These are phyloP conservation scores for Exophiala mesophila DNA, from an alignment of 2,329 filamentous ascomycete species.

Conservation along the genomic window DNA sequence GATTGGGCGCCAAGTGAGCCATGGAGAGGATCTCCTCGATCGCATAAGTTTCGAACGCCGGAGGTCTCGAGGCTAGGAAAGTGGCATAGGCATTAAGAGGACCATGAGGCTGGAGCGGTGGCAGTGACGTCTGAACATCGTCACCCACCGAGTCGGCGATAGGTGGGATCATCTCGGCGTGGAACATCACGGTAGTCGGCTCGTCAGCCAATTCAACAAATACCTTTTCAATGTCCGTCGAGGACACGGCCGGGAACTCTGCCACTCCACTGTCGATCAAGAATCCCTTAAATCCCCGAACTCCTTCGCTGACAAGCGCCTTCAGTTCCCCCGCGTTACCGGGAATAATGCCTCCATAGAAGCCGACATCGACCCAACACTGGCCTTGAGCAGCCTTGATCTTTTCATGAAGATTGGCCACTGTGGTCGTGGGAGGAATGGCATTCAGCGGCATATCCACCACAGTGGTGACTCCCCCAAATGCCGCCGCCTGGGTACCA, in stretches of 20 bases:
- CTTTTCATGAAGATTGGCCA: slow-evolving; percentile 77
- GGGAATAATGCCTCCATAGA: slow-evolving; percentile 91
- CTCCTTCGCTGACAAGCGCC: slow-evolving; percentile 75
- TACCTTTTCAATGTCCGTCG: slow-evolving; percentile 70
- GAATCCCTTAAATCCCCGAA: slow-evolving; percentile 96
- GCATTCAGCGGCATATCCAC: slow-evolving; percentile 98
- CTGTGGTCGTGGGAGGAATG: slow-evolving; percentile 90
- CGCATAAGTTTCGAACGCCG: slow-evolving; percentile 85
- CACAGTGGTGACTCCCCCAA: slow-evolving; percentile 93
- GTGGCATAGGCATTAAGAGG: slow-evolving; percentile 76
- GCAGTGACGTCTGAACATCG: slow-evolving; percentile 63
- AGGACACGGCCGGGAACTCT: slow-evolving; percentile 88
- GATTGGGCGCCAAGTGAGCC: slow-evolving; percentile 70
- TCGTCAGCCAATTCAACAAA: slow-evolving; percentile 75
- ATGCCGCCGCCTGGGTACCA: slow-evolving; percentile 86
- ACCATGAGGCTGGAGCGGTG: slow-evolving; percentile 66
- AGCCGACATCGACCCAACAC: slow-evolving; percentile 97
- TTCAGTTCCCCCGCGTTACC: slow-evolving; percentile 78
- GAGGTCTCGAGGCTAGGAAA: slow-evolving; percentile 85
- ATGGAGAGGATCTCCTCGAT: slow-evolving; percentile 80
- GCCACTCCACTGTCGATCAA: slow-evolving; percentile 94
- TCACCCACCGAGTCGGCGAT: slow-evolving; percentile 75
- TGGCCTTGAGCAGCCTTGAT: slow-evolving; percentile 75
- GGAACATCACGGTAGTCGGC: slow-evolving; percentile 94
- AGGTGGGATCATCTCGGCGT: slow-evolving; percentile 96